phyloP scores from a whole-genome alignment of 2,329 filamentous ascomycete genomes.

The Xylariaceae sp. region DNA sequence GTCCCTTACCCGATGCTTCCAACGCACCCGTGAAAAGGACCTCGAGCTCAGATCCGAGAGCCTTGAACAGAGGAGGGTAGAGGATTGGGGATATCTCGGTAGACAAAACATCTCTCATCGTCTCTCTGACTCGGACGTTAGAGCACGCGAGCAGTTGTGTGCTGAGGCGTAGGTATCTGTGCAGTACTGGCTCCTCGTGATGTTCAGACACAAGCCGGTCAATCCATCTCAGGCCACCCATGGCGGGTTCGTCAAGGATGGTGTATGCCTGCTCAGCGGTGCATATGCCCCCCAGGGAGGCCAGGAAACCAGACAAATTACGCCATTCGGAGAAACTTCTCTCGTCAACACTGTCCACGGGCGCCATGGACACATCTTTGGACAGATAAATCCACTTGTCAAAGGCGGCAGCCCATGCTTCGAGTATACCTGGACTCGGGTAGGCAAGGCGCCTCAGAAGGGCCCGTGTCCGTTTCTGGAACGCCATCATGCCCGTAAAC shows the following conservation, averaged over 20 bases:
- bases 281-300: conserved; percentile 59
- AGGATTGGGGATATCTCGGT: conserved; percentile 55
- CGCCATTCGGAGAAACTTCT: conserved; percentile 56
- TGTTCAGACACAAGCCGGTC: conserved; percentile 52
- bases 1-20: conserved; percentile 42
- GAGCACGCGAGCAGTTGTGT: conserved; percentile 58
- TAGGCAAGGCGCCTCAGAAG: conserved; percentile 53
- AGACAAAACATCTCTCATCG: conserved; percentile 58
- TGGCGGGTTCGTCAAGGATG: conserved; percentile 48
- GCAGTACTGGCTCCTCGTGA: conserved; percentile 53
- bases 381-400: conserved; percentile 58
- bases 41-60: conserved; percentile 58
- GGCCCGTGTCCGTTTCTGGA: conserved; percentile 57
- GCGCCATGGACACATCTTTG: conserved; percentile 51
- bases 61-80: conserved; percentile 56
- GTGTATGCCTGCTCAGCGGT: conserved; percentile 50
- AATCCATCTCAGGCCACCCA: conserved; percentile 56
- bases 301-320: conserved; percentile 61
- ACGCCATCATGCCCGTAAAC: conserved; percentile 62
- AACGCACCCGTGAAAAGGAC: conserved; percentile 52
- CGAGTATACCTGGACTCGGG: conserved; percentile 58
- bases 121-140: conserved; percentile 58
- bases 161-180: conserved; percentile 53
- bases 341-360: conserved; percentile 46
- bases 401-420: conserved; percentile 60